Evolutionary conservation across 768 basidiomycete genomes (phyloP).

Genomic region (Boletellus sp.): DNA sequence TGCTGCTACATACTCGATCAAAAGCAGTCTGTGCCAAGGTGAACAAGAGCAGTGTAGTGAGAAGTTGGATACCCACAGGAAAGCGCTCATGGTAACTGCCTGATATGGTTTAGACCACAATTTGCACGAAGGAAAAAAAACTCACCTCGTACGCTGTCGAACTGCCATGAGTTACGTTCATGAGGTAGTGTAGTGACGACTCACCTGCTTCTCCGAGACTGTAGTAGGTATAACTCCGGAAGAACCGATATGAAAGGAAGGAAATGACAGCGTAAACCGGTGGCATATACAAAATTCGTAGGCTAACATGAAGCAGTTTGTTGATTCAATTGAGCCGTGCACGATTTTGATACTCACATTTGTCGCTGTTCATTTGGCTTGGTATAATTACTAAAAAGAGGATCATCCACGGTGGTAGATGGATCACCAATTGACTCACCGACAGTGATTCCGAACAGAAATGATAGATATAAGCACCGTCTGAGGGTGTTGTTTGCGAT

Average conservation of each 20-base stretch:
- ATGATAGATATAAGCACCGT: constrained; percentile 58
- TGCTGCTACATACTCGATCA: constrained; percentile 81
- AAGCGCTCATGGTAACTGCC: constrained; percentile 83
- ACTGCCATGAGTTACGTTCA: constrained; percentile 25
- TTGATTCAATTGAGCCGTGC: not conserved
- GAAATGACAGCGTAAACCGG: constrained; percentile 77
- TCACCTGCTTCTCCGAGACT: constrained; percentile 47
- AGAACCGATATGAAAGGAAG: constrained; percentile 83
- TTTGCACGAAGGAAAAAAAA: not conserved
- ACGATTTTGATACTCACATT: constrained; percentile 46
- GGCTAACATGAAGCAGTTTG: constrained; percentile 33
- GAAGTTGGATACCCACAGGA: constrained; percentile 54
- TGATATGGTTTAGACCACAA: constrained; percentile 31
- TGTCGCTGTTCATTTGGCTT: constrained; percentile 74
- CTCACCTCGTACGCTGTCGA: constrained; percentile 64
- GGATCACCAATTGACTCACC: constrained; percentile 38
- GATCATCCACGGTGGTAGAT: not conserved
- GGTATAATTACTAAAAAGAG: constrained; percentile 58
- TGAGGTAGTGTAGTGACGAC: constrained; percentile 15
- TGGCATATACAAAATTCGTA: constrained; percentile 85
- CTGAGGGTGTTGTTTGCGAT: constrained; percentile 30
- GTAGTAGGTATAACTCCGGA: constrained; percentile 71
- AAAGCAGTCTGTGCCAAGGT: constrained; percentile 51
- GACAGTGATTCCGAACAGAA: constrained; percentile 58
- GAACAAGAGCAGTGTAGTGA: not conserved